phyloP scores from a whole-genome alignment of 495 filamentous ascomycete genomes.

The Trypethelium eluteriae region DNA sequence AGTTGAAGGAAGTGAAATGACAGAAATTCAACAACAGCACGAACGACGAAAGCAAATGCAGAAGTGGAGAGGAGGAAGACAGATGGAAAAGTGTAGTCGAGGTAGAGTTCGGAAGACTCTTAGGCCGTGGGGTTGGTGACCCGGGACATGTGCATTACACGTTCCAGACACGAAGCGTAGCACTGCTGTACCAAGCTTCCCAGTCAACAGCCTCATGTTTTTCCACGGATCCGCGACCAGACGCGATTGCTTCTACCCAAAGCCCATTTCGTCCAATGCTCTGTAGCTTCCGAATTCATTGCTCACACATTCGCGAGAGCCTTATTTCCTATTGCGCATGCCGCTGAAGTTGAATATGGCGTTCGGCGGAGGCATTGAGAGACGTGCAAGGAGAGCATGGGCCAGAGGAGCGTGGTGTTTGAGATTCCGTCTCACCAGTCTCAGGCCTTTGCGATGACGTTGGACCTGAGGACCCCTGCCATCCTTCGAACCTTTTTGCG shows the following conservation, averaged over 20 bases:
- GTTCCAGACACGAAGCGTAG: slow-evolving; percentile 8
- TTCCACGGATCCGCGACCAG: background rate
- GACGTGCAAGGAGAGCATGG: background rate
- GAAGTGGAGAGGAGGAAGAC: background rate
- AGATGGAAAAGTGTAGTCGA: slow-evolving; percentile 8
- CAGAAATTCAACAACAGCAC: slow-evolving; percentile 9
- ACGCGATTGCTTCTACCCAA: background rate
- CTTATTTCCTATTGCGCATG: too few relatives aligned
- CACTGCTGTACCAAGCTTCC: slow-evolving; percentile 8
- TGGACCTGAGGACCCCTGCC: background rate
- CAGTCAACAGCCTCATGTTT: background rate
- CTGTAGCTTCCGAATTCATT: background rate
- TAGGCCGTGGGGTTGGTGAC: background rate
- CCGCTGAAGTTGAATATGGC: background rate
- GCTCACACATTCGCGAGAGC: background rate
- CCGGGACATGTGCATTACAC: background rate
- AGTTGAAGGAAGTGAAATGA: slow-evolving; percentile 8
- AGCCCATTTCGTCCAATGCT: background rate
- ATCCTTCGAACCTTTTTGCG: too few relatives aligned
- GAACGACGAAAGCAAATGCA: slow-evolving; percentile 4
- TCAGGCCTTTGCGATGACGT: background rate
- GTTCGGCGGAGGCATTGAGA: background rate
- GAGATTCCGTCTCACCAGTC: background rate
- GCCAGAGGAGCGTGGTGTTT: slow-evolving; percentile 4
- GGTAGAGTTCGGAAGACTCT: background rate